These are phyloP conservation scores for Ustulina deusta DNA, from an alignment of 2,329 filamentous ascomycete genomes.

Conservation along the genomic window DNA sequence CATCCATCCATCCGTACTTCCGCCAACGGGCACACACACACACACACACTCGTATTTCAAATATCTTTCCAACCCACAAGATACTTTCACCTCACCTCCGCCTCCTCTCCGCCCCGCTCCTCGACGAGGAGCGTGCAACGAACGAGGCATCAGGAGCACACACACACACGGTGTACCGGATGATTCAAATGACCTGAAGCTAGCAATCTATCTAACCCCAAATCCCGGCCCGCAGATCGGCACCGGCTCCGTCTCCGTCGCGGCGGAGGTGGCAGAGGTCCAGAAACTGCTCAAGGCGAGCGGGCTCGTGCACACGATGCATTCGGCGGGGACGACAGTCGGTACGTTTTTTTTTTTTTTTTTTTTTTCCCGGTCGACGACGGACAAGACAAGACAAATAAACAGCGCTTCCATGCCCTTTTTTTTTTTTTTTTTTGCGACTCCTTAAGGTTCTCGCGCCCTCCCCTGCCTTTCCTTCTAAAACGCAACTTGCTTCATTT, in stretches of 20 bases:
- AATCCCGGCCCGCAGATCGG: conserved; percentile 75
- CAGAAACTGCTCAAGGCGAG: conserved; percentile 86
- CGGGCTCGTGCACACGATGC: conserved; percentile 87
- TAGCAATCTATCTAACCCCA: not conserved
- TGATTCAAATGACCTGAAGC: too few relatives aligned
- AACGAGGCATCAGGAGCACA: not conserved
- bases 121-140: not conserved
- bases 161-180: too few relatives aligned
- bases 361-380: too few relatives aligned
- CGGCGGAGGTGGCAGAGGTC: conserved; percentile 87
- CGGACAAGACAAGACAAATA: too few relatives aligned
- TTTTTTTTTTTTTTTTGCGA: not conserved
- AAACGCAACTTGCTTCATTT: too few relatives aligned
- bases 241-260: conserved; percentile 79
- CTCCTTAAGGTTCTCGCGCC: too few relatives aligned
- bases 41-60: too few relatives aligned
- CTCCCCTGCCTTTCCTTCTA: too few relatives aligned
- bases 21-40: too few relatives aligned
- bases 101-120: not conserved
- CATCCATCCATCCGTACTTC: too few relatives aligned
- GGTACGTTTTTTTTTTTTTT: conserved; percentile 67
- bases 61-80: too few relatives aligned
- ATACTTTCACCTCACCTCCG: too few relatives aligned
- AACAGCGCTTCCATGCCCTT: not conserved
- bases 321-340: conserved; percentile 92